A percentile compares a stretch with the other conserved stretches of the same genome.
These are phyloP conservation scores for Onygena corvina DNA, from an alignment of 2,329 filamentous ascomycete genomes.

Conservation along the genomic window DNA sequence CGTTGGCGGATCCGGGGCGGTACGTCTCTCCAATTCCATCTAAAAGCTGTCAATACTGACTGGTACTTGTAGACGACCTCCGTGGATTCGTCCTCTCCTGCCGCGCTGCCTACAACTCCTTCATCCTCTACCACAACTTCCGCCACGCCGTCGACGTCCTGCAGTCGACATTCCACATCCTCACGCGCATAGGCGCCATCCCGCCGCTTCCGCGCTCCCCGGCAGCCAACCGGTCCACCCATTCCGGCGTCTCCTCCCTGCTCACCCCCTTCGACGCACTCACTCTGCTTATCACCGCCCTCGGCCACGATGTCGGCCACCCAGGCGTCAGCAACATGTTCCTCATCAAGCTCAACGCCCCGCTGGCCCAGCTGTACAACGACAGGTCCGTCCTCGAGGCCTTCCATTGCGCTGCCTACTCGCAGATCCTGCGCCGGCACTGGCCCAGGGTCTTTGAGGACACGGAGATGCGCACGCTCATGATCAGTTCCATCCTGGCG, in stretches of 20 bases:
- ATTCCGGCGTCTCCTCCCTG: constrained; percentile 59
- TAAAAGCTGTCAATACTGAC: constrained; percentile 14
- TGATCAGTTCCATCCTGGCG: constrained; percentile 95
- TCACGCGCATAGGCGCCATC: constrained; percentile 65
- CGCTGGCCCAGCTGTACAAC: constrained; percentile 89
- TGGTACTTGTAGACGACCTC: constrained; percentile 52
- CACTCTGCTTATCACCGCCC: constrained; percentile 83
- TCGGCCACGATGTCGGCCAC: constrained; percentile 94
- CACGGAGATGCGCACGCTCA: constrained; percentile 66
- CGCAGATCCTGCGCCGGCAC: constrained; percentile 82
- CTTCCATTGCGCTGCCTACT: constrained; percentile 94
- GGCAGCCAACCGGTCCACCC: constrained; percentile 23
- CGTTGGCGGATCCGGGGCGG: constrained; percentile 67
- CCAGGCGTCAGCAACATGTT: constrained; percentile 98
- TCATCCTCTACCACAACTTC: constrained; percentile 97
- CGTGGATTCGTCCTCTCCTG: constrained; percentile 78
- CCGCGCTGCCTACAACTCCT: constrained; percentile 87
- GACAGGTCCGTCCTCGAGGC: constrained; percentile 93
- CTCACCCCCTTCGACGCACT: constrained; percentile 80
- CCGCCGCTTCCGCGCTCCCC: constrained; percentile 54
- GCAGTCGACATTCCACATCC: constrained; percentile 83
- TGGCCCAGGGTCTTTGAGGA: constrained; percentile 78
- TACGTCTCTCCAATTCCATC: constrained; percentile 32
- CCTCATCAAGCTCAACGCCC: constrained; percentile 78
- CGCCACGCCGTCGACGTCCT: constrained; percentile 93